Evolutionary conservation across 179 eudicot genomes (phyloP), one percentile per base, ranked within the genome.

Genomic region (Spinacia oleracea): DNA sequence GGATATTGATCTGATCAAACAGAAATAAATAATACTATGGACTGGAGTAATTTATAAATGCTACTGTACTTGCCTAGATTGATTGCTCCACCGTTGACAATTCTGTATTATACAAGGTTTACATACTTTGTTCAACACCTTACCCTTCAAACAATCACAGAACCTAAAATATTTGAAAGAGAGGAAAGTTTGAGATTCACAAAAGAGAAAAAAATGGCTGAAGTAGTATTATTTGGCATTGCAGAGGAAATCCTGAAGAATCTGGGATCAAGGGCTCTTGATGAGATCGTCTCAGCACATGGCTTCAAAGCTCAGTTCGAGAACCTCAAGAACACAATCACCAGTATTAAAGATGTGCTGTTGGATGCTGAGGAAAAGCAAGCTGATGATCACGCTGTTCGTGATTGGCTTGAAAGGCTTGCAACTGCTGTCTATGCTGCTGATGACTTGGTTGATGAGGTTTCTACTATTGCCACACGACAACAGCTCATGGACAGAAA

Each of bases 381-480:
- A 46, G 16, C 72, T 10, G 35, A 50, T n/a, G 71, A 73, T 73
- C 75, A 14, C 40, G 73, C 74, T 0, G 80, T 82, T 2, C 79
- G 71, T 5, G 77, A 48, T 9, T 84, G 87, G 87, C 79, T 87
- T 1, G 40, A 70, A 15, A 80, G 72, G 80, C 83, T 85, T 45
- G 18, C 60, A 40, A 63, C 12, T 46, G 81, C 29, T 14, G 81
- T 76, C 29, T 79, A 83, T 43, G 78, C 34, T 1, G 84, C 78
- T 27, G 85, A 82, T 42, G 85, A 85, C 64, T 40, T 87, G 55
- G 18, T 87, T 43, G 89, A 87, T 51, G 82, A 79, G 50, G 60
- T 83, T 21, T 46, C 67, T 8, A 74, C 75, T 12, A 34, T 64
- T 4, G 66, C 53, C 1, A 18, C 27, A 38, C 59, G 32, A 32